Evolutionary conservation across 2,329 filamentous ascomycete species (phyloP), one percentile per base, ranked within the genome.

Genomic region (Venturia aucupariae): DNA sequence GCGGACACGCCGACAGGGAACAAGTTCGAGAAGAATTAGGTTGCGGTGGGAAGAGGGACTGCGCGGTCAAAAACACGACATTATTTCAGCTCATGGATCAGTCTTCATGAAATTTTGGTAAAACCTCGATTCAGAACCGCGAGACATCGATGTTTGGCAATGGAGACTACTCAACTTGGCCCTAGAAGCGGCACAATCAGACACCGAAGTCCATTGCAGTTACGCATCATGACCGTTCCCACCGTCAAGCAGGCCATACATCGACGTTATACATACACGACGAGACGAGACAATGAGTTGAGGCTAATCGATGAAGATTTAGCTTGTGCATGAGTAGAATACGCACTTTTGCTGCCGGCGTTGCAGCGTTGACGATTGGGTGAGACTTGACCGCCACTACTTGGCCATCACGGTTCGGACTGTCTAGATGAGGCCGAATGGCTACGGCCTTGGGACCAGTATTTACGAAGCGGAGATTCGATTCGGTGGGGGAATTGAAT

Each of bases 71-170:
- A 30, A 65, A 65, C 22, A 51, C 44, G 10, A 35, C n/a, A 39
- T 35, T 65, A 11, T 51, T 65, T 15, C 42, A 65, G 27, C 42
- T 60, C 44, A 63, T 65, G 48, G 64, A 66, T n/a, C 27, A 22
- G 51, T 57, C 46, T 27, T 51, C 27, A 35, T 54, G 48, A 57
- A n/a, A 57, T 4, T 5, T 19, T 7, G 10, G 3, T 3, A 32
- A 55, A 55, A 10, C 46, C 11, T 19, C 17, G 6, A n/a, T 32
- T 57, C 17, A 4, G 11, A 17, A 19, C 22, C 15, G 30, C 30
- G 15, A 57, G 19, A 32, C 1, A 54, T 1, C 24, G 32, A 54
- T 2, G 5, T 19, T 19, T 51, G 15, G 46, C 27, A 22, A 19
- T 10, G 10, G 35, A 57, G 19, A n/a, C 4, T 8, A 32, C 27